Base-by-base conservation (phyloP, 176 grass and related monocot species). In the Thinopyrum elongatum region DNA sequence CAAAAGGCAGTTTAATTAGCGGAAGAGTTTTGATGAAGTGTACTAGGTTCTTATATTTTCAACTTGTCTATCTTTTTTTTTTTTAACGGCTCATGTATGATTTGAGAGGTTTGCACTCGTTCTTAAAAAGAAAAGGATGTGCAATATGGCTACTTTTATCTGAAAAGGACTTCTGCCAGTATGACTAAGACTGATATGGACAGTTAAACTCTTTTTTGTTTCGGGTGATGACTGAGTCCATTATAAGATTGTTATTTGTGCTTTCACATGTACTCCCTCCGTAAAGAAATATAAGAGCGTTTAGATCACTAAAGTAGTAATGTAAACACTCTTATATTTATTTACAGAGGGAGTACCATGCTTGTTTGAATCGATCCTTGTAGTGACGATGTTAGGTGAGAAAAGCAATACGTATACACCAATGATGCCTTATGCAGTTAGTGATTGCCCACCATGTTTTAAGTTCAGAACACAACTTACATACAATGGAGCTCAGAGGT, bases 321-420 rank as follows among this genome's bases (percentile, higher is more conserved):
- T n/a, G n/a, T n/a, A n/a, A n/a, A n/a, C n/a, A n/a, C n/a, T n/a
- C n/a, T n/a, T n/a, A n/a, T n/a, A n/a, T n/a, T n/a, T n/a, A n/a
- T n/a, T n/a, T n/a, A n/a, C n/a, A n/a, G n/a, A n/a, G n/a, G n/a
- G n/a, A n/a, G n/a, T n/a, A 71, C 60, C 35, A 38, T 47, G 51
- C 33, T 6, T 71, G 70, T 88, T 81, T 76, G 68, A 80, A 84
- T 87, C 28, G 22, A 80, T 91, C 65, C 51, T 25, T 60, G n/a
- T 81, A 84, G 76, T 84, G 77, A 42, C 17, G 0, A 31, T 87
- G 62, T 76, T 91, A 84, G 61, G 89, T 87, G 80, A 87, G 76
- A 19, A 84, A 62, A 67, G 67, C 66, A 80, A 30, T 80, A 77
- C 14, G 75, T 77, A 89, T 66, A 76, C 69, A 89, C 27, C 77